Percentiles rank a stretch among this genome's conserved stretches.
Conservation (phyloP, 192 early-diverging fungal species). For the Linnemannia schmuckeri region DNA sequence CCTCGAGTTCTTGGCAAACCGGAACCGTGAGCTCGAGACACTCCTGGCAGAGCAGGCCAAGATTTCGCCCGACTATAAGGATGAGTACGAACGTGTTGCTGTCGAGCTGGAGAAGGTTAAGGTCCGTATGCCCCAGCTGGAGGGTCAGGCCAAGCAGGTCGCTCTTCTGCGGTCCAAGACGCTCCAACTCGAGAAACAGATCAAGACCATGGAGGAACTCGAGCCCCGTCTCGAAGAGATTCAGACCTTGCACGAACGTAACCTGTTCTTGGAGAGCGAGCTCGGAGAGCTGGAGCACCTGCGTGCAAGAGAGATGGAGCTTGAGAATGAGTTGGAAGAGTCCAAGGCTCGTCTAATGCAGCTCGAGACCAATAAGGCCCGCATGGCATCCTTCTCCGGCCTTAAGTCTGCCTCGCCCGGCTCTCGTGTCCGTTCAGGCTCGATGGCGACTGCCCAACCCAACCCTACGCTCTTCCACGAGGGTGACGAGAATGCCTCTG, state of each 20-base stretch:
- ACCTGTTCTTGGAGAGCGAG: constrained; percentile 44
- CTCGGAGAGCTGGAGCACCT: constrained; percentile 47
- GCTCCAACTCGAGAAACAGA: constrained; percentile 48
- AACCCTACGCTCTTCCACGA: constrained; percentile 17
- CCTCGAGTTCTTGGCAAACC: constrained; percentile 24
- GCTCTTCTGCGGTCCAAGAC: constrained; percentile 37
- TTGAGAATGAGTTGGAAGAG: constrained; percentile 37
- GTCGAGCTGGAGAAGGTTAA: constrained; percentile 49
- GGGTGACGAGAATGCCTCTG: constrained; percentile 10
- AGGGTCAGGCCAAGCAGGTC: constrained; percentile 50
- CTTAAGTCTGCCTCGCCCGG: constrained; percentile 14
- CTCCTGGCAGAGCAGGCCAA: constrained; percentile 36
- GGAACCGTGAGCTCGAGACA: constrained; percentile 45
- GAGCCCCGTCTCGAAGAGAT: constrained; percentile 47
- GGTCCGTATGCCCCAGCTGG: constrained; percentile 41
- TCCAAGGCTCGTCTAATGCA: constrained; percentile 31
- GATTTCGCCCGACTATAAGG: constrained; percentile 48
- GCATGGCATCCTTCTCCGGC: constrained; percentile 41
- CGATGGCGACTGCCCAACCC: constrained; percentile 36
- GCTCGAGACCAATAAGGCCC: constrained; percentile 31
- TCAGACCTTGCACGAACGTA: constrained; percentile 45
- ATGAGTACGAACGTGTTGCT: constrained; percentile 32
- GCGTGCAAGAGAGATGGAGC: constrained; percentile 51
- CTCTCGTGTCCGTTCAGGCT: constrained; percentile 31
- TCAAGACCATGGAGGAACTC: constrained; percentile 51